Percentiles rank a stretch among this genome's conserved stretches.
phyloP scores from a whole-genome alignment of 495 filamentous ascomycete genomes.

The Cladorrhinum samala region DNA sequence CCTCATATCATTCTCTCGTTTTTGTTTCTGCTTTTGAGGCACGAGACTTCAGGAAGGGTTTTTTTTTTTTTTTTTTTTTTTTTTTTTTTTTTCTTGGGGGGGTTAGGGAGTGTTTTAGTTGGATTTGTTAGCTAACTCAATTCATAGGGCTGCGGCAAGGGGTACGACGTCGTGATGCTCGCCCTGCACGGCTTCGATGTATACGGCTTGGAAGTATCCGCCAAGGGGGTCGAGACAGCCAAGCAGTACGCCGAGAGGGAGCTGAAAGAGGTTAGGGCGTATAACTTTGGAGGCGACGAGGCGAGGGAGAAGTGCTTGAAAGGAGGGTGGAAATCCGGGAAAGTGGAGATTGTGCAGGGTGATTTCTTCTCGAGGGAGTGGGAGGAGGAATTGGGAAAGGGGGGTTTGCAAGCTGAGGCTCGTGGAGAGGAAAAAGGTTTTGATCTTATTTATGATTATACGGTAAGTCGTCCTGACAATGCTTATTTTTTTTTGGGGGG shows the following conservation, averaged over 20 bases:
- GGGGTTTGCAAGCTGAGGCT: no score
- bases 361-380: slow-evolving; percentile 70
- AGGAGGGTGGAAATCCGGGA: slow-evolving; percentile 29
- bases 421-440: slow-evolving; percentile 48
- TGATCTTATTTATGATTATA: slow-evolving; percentile 77
- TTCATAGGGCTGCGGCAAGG: slow-evolving; percentile 58
- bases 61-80: not conserved
- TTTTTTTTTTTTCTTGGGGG: no score
- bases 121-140: not conserved
- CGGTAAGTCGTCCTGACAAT: slow-evolving; percentile 43
- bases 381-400: slow-evolving; percentile 31
- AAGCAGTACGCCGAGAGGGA: slow-evolving; percentile 25
- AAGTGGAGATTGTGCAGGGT: slow-evolving; percentile 50
- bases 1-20: not conserved
- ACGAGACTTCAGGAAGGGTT: no score
- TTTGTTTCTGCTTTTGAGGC: no score
- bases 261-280: slow-evolving; percentile 23
- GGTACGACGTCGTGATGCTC: slow-evolving; percentile 66
- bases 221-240: slow-evolving; percentile 49
- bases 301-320: not conserved
- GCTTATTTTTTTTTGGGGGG: no score
- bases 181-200: slow-evolving; percentile 63
- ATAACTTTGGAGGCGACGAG: slow-evolving; percentile 41
- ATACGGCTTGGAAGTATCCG: slow-evolving; percentile 63
- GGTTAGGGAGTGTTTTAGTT: no score